These are phyloP conservation scores for Hyphopichia buzzinii DNA, from an alignment of 1,139 yeast species.

Conservation along the genomic window DNA sequence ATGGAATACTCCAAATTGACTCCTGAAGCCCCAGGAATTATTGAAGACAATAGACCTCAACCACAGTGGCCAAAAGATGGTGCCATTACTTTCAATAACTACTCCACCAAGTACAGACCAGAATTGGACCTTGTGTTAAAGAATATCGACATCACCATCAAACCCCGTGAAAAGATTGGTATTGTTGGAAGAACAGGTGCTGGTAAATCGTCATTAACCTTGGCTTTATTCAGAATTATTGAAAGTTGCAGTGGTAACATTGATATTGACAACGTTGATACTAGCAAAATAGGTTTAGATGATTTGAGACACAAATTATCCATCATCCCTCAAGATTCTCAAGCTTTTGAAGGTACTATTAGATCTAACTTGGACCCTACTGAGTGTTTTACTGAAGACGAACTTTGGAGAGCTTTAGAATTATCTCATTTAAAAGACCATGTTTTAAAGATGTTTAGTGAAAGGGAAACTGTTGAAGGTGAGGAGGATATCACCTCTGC, in stretches of 20 bases:
- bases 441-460: slow-evolving; percentile 55
- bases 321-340: slow-evolving; percentile 96
- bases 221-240: slow-evolving; percentile 86
- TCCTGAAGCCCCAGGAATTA: slow-evolving; percentile 79
- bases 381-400: slow-evolving; percentile 62
- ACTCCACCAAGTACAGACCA: slow-evolving; percentile 82
- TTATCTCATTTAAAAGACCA: slow-evolving; percentile 82
- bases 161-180: slow-evolving; percentile 84
- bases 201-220: slow-evolving; percentile 88
- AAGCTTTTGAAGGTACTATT: slow-evolving; percentile 89
- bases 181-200: slow-evolving; percentile 98
- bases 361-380: slow-evolving; percentile 91
- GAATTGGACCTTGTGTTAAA: slow-evolving; percentile 80
- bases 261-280: slow-evolving; percentile 68
- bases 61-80: slow-evolving; percentile 79
- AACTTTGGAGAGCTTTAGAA: slow-evolving; percentile 83
- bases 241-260: slow-evolving; percentile 76
- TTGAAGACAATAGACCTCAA: slow-evolving; percentile 69
- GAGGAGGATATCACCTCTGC: slow-evolving; percentile 33
- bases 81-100: slow-evolving; percentile 64
- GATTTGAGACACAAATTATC: slow-evolving; percentile 85
- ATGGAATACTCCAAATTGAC: slow-evolving; percentile 75
- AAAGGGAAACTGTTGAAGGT: slow-evolving; percentile 25
- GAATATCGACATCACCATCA: slow-evolving; percentile 62
- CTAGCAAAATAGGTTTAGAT: slow-evolving; percentile 68